phyloP scores from a whole-genome alignment of 768 basidiomycete genomes.

The Phlebiopsis gigantea region DNA sequence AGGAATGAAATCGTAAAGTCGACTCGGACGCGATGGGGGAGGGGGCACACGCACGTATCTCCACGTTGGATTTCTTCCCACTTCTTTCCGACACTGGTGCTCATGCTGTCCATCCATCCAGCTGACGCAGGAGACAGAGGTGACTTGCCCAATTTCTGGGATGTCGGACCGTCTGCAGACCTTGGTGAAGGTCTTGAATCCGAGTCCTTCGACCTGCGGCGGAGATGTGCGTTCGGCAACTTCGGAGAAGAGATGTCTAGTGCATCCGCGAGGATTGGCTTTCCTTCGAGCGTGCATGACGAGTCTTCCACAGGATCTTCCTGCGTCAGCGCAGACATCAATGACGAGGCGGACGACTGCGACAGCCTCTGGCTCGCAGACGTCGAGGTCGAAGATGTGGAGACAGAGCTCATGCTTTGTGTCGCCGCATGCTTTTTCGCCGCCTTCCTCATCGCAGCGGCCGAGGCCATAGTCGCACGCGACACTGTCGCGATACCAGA shows the following conservation, averaged over 20 bases:
- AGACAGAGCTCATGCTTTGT: conserved; percentile 29
- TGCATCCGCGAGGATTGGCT: conserved; percentile 34
- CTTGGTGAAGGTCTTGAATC: not conserved
- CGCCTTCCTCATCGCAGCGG: conserved; percentile 10
- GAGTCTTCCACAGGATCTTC: conserved; percentile 15
- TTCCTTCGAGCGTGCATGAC: conserved; percentile 12
- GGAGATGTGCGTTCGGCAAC: not conserved
- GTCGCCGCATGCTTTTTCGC: conserved; percentile 16
- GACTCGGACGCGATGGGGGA: not conserved
- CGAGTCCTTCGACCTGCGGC: not conserved
- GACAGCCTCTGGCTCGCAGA: conserved; percentile 35
- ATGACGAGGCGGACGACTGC: conserved; percentile 41
- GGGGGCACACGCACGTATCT: conserved; percentile 41
- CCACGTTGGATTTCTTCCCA: conserved; percentile 52
- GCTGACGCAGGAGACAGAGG: not conserved
- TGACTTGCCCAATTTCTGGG: not conserved
- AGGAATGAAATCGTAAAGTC: not conserved
- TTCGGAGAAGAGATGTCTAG: conserved; percentile 28
- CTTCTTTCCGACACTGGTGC: conserved; percentile 45
- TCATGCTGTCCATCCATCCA: conserved; percentile 11
- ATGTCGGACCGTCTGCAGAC: not conserved
- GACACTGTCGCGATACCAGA: conserved; percentile 10
- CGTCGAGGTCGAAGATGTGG: conserved; percentile 21
- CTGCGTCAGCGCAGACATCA: conserved; percentile 17
- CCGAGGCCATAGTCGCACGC: conserved; percentile 12